phyloP scores from a whole-genome alignment of 345 rosid species.

The Eucalyptus regnans region DNA sequence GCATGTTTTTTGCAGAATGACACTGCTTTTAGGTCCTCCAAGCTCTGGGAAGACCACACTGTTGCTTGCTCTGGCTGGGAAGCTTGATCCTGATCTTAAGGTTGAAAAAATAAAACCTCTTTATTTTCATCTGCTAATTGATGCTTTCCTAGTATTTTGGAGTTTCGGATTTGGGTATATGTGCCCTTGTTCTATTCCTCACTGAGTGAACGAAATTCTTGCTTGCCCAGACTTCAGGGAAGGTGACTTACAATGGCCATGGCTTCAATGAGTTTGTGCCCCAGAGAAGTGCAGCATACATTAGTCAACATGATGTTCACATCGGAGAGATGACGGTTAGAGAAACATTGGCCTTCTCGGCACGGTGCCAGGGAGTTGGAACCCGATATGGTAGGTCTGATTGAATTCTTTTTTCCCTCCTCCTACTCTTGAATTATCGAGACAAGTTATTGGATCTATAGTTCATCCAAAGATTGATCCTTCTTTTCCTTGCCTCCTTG shows the following conservation, averaged over 20 bases:
- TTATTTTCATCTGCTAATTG: background rate
- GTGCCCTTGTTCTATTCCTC: background rate
- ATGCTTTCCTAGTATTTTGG: background rate
- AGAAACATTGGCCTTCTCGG: conserved; percentile 39
- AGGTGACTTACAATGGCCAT: conserved; percentile 52
- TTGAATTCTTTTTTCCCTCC: background rate
- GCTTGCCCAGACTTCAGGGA: conserved; percentile 13
- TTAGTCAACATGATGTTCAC: conserved; percentile 60
- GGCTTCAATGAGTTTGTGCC: conserved; percentile 44
- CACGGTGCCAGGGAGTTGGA: conserved; percentile 1
- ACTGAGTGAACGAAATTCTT: background rate
- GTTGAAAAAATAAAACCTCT: conserved; percentile 4
- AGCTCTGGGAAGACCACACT: conserved; percentile 80
- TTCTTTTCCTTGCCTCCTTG: background rate
- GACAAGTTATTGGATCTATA: background rate
- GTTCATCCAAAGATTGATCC: background rate
- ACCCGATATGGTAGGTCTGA: background rate
- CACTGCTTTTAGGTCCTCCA: conserved; percentile 85
- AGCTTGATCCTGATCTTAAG: conserved; percentile 49
- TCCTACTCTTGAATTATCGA: background rate
- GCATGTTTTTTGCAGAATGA: conserved; percentile 28
- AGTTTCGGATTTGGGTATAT: background rate
- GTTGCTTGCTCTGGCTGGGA: conserved; percentile 67
- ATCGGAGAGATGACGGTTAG: conserved; percentile 56
- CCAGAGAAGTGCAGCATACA: conserved; percentile 56